Conservation (phyloP, 73 alveolate genomes). For the Breviolum minutum region DNA sequence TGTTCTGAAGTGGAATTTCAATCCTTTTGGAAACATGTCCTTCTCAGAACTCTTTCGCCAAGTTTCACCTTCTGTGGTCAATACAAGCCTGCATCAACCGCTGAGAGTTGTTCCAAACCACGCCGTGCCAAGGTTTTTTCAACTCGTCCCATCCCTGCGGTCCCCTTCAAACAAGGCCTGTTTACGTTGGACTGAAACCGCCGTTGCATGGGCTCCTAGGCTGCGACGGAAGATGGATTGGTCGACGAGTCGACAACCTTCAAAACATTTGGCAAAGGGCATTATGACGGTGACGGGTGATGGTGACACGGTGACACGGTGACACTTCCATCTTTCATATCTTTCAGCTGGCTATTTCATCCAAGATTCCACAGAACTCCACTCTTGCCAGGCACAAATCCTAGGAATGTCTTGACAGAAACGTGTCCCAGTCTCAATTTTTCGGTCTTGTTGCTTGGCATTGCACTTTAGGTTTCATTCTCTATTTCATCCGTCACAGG, state of each 20-base stretch:
- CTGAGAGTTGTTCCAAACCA: too few species aligned
- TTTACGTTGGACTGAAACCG: constrained; percentile 83
- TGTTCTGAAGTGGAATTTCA: background rate
- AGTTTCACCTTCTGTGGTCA: constrained; percentile 62
- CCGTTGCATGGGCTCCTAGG: constrained; percentile 91
- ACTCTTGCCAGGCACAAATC: constrained; percentile 94
- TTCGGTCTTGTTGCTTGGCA: background rate
- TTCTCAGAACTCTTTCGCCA: background rate
- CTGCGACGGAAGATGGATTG: background rate
- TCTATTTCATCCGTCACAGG: background rate
- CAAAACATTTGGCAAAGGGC: background rate
- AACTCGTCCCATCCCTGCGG: background rate
- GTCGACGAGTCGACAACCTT: background rate
- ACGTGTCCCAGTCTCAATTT: background rate
- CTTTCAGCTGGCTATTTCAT: background rate
- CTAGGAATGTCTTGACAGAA: background rate
- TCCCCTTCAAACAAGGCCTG: background rate
- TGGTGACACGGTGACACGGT: too few species aligned
- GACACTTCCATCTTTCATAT: background rate
- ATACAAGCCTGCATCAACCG: constrained; percentile 18
- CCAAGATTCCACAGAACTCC: constrained; percentile 80
- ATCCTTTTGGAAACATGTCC: too few species aligned
- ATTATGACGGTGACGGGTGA: too few species aligned
- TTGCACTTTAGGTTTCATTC: background rate
- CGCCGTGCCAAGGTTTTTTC: background rate